These are phyloP conservation scores for Pseudogymnoascus sp. DNA, from an alignment of 2,329 filamentous ascomycete genomes.

Conservation along the genomic window DNA sequence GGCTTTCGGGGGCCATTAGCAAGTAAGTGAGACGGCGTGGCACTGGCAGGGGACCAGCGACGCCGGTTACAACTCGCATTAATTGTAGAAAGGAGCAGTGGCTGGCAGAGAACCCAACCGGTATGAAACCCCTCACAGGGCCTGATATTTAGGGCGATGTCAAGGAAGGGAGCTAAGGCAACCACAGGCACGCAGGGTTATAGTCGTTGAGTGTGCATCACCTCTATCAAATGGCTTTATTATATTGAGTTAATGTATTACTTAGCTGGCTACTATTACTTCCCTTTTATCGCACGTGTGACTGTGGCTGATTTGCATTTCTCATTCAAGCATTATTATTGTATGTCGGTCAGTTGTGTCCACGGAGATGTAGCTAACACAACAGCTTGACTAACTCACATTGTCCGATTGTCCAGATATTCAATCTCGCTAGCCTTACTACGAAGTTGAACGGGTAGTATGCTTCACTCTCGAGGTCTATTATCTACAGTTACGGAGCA, in stretches of 20 bases:
- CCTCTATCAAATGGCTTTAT: background rate
- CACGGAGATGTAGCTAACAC: background rate
- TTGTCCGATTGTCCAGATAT: background rate
- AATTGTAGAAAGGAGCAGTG: background rate
- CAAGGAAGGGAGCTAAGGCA: background rate
- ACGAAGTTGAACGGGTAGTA: background rate
- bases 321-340: background rate
- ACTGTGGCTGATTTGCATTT: background rate
- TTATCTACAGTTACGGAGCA: background rate
- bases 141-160: background rate
- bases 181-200: background rate
- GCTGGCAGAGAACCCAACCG: background rate
- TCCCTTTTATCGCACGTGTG: background rate
- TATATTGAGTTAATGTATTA: conserved; percentile 3
- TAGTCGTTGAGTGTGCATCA: conserved; percentile 2
- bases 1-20: background rate
- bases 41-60: background rate
- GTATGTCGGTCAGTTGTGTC: background rate
- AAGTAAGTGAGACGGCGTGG: background rate
- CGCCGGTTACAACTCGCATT: background rate
- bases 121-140: background rate
- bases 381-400: background rate
- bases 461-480: background rate
- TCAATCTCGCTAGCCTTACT: background rate
- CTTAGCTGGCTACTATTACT: background rate